A percentile compares a stretch with the other conserved stretches of the same genome.
Evolutionary conservation across 371 early-diverging fungal species (phyloP).

Genomic region (Dinochytrium kinnereticum): DNA sequence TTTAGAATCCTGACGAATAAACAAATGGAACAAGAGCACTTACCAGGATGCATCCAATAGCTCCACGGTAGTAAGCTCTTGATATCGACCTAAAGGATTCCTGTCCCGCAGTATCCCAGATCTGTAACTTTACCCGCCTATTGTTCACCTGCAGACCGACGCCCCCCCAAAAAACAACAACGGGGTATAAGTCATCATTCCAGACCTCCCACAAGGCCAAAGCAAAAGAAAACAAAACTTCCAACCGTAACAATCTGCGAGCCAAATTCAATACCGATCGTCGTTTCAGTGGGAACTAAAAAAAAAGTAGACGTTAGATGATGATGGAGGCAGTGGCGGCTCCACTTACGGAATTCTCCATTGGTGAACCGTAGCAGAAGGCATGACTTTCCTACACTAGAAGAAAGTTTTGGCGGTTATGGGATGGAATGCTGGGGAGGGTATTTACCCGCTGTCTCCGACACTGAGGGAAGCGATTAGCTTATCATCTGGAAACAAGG

Average conservation of each 20-base stretch:
- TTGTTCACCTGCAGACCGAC: constrained; percentile 21
- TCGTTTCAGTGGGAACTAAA: constrained; percentile 35
- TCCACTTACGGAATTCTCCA: constrained; percentile 33
- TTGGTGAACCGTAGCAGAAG: constrained; percentile 39
- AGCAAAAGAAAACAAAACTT: no score
- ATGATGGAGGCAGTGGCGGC: neutral
- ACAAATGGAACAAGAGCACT: neutral
- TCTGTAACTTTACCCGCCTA: constrained; percentile 85
- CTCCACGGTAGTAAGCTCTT: constrained; percentile 96
- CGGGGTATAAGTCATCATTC: neutral
- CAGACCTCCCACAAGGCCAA: no score
- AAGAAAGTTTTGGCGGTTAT: no score
- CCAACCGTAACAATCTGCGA: constrained; percentile 35
- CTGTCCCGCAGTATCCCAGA: constrained; percentile 97
- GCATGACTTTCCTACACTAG: constrained; percentile 37
- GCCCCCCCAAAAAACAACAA: neutral
- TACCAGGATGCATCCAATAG: constrained; percentile 89
- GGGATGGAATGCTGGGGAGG: no score
- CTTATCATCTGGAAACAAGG: neutral
- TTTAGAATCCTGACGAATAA: no score
- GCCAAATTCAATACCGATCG: constrained; percentile 38
- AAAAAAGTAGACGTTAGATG: neutral
- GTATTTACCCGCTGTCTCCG: constrained; percentile 34
- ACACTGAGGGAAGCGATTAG: constrained; percentile 20
- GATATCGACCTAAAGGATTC: constrained; percentile 93